Evolutionary conservation across 1,139 yeast genomes (phyloP).

Genomic region (Lizanozyma gosingica): DNA sequence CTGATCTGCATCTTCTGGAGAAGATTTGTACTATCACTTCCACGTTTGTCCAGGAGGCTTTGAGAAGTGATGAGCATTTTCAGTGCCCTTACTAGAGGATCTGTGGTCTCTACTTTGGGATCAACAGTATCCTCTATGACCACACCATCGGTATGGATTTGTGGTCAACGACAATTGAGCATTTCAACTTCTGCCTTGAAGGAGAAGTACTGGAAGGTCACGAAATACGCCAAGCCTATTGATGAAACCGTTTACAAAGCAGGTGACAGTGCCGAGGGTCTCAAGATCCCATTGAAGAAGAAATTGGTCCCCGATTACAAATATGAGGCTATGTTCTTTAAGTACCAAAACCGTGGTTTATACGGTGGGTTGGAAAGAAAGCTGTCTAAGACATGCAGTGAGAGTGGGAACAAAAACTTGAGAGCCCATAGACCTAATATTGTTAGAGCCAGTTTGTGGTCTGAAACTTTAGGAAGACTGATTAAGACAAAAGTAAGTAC

Average conservation of each 20-base stretch:
- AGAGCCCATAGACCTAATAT: constrained; percentile 81
- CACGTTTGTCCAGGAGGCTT: not conserved
- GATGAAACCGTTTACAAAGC: constrained; percentile 26
- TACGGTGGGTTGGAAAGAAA: constrained; percentile 83
- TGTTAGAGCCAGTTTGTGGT: constrained; percentile 69
- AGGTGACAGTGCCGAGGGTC: constrained; percentile 17
- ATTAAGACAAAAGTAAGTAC: constrained; percentile 63
- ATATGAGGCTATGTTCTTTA: constrained; percentile 67
- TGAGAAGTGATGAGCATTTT: not conserved
- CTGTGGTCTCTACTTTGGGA: not conserved
- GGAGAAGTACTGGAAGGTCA: constrained; percentile 29
- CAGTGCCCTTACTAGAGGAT: not conserved
- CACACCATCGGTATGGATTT: no score
- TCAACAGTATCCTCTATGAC: not conserved
- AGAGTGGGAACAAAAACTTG: constrained; percentile 63
- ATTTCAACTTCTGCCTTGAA: not conserved
- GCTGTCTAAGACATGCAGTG: constrained; percentile 72
- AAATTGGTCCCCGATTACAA: constrained; percentile 67
- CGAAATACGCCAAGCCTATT: constrained; percentile 30
- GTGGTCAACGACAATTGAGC: not conserved
- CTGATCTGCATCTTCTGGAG: no score
- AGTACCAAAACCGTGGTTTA: constrained; percentile 79
- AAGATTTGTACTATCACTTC: no score
- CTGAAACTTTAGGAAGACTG: constrained; percentile 58
- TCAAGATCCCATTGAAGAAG: constrained; percentile 37